A percentile compares a stretch with the other conserved stretches of the same genome.
These are phyloP conservation scores for Lotus japonicus DNA, from an alignment of 306 rosid species.

Conservation along the genomic window DNA sequence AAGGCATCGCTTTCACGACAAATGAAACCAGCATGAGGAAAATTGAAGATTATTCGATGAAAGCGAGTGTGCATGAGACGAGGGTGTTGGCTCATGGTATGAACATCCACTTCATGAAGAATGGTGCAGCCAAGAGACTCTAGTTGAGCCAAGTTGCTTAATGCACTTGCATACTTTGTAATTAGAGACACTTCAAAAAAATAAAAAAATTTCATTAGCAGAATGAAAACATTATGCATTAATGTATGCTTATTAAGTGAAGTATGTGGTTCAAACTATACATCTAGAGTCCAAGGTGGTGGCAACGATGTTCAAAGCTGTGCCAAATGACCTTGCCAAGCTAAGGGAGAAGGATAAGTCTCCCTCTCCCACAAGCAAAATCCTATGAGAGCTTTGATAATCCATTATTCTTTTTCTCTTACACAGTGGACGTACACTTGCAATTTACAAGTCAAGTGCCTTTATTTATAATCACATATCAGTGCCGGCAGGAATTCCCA, in stretches of 20 bases:
- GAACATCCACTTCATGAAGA: constrained; percentile 27
- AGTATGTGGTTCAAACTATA: background rate
- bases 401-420: constrained; percentile 15
- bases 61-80: background rate
- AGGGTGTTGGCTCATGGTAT: constrained; percentile 7
- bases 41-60: constrained; percentile 29
- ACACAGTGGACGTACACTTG: background rate
- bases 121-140: constrained; percentile 22
- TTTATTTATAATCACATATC: background rate
- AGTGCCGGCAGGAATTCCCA: no score
- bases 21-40: constrained; percentile 35
- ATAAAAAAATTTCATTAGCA: background rate
- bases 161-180: background rate
- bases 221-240: no score
- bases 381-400: constrained; percentile 15
- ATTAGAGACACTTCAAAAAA: background rate
- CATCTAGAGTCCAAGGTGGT: constrained; percentile 30
- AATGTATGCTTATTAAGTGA: no score
- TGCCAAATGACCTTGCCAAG: constrained; percentile 31
- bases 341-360: constrained; percentile 21
- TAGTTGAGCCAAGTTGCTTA: constrained; percentile 10
- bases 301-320: constrained; percentile 26
- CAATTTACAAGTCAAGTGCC: no score
- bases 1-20: rapidly evolving
- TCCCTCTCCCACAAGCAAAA: no score